A percentile compares a stretch with the other conserved stretches of the same genome.
phyloP scores from a whole-genome alignment of 1,284 basidiomycete species.

The Peniophora sp. region DNA sequence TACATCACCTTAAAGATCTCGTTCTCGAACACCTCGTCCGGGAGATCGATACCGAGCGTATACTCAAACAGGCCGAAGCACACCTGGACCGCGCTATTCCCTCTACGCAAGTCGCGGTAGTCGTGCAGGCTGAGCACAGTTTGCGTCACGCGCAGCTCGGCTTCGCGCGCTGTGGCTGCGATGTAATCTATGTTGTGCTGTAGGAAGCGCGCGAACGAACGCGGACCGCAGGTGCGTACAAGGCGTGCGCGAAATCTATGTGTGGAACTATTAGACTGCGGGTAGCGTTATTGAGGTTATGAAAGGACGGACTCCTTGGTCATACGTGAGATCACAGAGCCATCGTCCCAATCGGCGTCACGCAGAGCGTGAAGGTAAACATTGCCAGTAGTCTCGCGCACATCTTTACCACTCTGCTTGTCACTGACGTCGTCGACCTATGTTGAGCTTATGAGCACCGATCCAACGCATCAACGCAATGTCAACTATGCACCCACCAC shows the following conservation, averaged over 20 bases:
- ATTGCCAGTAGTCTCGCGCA: conserved; percentile 45
- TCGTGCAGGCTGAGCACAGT: conserved; percentile 43
- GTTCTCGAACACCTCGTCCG: conserved; percentile 52
- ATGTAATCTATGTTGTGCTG: conserved; percentile 50
- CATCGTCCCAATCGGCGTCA: conserved; percentile 44
- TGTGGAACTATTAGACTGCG: not conserved
- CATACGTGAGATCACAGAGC: conserved; percentile 46
- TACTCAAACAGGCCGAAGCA: conserved; percentile 61
- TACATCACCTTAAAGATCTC: conserved; percentile 45
- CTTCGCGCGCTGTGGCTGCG: conserved; percentile 47
- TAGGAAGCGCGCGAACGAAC: conserved; percentile 46
- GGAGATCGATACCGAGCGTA: conserved; percentile 51
- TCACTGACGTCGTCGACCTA: conserved; percentile 61
- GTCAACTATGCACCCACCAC: conserved; percentile 18
- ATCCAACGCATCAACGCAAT: too few species aligned
- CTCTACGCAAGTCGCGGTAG: conserved; percentile 50
- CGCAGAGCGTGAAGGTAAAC: conserved; percentile 46
- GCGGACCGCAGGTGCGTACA: conserved; percentile 21
- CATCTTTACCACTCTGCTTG: conserved; percentile 51
- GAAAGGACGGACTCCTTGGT: conserved; percentile 45
- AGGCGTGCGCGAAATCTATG: conserved; percentile 1
- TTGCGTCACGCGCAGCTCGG: conserved; percentile 48
- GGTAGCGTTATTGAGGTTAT: not conserved
- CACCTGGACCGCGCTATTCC: conserved; percentile 57
- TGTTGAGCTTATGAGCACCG: too few species aligned